These are phyloP conservation scores for Paxillus involutus DNA, from an alignment of 768 basidiomycete genomes.

Conservation along the genomic window DNA sequence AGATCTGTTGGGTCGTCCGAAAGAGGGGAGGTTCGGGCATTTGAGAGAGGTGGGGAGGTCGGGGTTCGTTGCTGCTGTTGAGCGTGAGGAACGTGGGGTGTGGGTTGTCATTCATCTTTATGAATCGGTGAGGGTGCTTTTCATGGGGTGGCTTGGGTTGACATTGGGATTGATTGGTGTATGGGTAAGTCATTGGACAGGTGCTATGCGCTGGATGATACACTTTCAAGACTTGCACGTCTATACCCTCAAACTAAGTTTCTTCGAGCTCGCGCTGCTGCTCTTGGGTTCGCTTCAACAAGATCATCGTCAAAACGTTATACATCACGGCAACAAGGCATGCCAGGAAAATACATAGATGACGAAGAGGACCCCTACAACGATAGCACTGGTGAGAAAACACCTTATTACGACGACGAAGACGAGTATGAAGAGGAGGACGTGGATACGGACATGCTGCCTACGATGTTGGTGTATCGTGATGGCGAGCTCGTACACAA, in stretches of 20 bases:
- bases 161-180: constrained; percentile 2
- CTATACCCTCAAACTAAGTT: constrained; percentile 73
- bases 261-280: constrained; percentile 74
- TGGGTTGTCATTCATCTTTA: constrained; percentile 90
- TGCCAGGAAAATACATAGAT: constrained; percentile 30
- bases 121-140: constrained; percentile 57
- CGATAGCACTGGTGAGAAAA: constrained; percentile 32
- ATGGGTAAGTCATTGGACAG: constrained; percentile 64
- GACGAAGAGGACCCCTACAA: constrained; percentile 51
- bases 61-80: constrained; percentile 74
- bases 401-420: constrained; percentile 37
- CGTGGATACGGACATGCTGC: constrained; percentile 78
- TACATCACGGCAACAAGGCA: constrained; percentile 7
- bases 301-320: constrained; percentile 17
- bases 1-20: constrained; percentile 48
- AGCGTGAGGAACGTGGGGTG: constrained; percentile 62
- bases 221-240: constrained; percentile 67
- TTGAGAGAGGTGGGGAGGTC: constrained; percentile 75
- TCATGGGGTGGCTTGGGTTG: background rate
- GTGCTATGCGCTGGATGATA: constrained; percentile 70
- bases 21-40: constrained; percentile 69
- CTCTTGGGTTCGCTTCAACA: constrained; percentile 66
- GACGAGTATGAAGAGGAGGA: constrained; percentile 54
- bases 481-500: constrained; percentile 83
- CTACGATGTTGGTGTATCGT: constrained; percentile 76